Percentiles rank a stretch among this genome's conserved stretches.
Conservation (phyloP, 371 early-diverging fungal species). For the Parasitella parasitica region DNA sequence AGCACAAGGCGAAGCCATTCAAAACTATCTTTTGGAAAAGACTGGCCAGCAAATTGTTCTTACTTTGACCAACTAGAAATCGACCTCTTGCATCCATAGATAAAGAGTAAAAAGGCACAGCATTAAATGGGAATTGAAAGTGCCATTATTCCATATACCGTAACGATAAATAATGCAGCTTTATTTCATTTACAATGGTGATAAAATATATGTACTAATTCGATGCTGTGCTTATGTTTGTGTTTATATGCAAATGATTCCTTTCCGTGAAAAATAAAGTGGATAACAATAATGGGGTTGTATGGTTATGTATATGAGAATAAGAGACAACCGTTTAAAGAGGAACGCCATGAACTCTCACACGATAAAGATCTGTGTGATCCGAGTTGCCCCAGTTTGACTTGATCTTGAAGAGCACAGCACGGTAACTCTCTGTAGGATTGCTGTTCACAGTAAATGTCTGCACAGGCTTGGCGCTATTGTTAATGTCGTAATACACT, state of each 20-base stretch:
- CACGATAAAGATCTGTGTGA: conserved; percentile 80
- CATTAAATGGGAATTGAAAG: too few species aligned
- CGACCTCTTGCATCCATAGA: too few species aligned
- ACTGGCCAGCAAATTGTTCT: conserved; percentile 87
- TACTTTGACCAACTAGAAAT: too few species aligned
- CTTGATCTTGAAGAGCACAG: conserved; percentile 52
- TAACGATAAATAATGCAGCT: too few species aligned
- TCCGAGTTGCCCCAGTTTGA: conserved; percentile 75
- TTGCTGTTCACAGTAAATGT: conserved; percentile 32
- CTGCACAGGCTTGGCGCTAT: conserved; percentile 25
- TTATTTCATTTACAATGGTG: too few species aligned
- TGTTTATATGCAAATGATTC: background rate
- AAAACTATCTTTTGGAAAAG: conserved; percentile 58
- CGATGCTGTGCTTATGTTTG: background rate
- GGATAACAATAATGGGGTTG: background rate
- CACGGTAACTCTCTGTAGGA: conserved; percentile 22
- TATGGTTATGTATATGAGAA: background rate
- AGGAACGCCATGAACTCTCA: conserved; percentile 70
- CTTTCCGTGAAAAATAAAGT: too few species aligned
- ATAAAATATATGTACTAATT: too few species aligned
- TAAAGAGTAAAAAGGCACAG: too few species aligned
- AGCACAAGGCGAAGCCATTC: conserved; percentile 71
- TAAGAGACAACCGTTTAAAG: background rate
- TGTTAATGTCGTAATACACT: conserved; percentile 21
- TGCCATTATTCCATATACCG: too few species aligned